phyloP scores from a whole-genome alignment of 2,329 filamentous ascomycete species.

The Juglanconis oblonga region DNA sequence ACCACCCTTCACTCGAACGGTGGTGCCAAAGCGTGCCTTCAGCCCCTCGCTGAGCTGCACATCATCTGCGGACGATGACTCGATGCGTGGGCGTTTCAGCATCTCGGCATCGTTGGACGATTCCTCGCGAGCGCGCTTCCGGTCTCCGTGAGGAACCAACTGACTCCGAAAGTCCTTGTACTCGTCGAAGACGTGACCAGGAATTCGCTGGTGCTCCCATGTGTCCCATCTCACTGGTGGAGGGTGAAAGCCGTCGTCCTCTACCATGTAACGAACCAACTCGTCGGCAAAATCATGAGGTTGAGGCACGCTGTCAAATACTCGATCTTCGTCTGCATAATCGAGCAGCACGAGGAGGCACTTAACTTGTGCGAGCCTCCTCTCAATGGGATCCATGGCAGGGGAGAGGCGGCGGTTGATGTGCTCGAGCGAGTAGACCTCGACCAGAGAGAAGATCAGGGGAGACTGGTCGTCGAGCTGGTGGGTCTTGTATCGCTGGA shows the following conservation, averaged over 20 bases:
- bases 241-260: slow-evolving; percentile 15
- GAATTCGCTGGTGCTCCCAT: slow-evolving; percentile 47
- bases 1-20: slow-evolving; percentile 15
- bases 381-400: slow-evolving; percentile 39
- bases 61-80: slow-evolving; percentile 21
- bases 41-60: slow-evolving; percentile 28
- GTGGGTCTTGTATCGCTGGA: slow-evolving; percentile 22
- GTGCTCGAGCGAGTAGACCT: slow-evolving; percentile 54
- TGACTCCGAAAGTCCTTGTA: slow-evolving; percentile 40
- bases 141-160: slow-evolving; percentile 20
- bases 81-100: slow-evolving; percentile 29
- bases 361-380: slow-evolving; percentile 34
- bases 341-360: slow-evolving; percentile 34
- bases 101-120: slow-evolving; percentile 26
- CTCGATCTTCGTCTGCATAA: slow-evolving; percentile 25
- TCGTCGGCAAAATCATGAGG: slow-evolving; percentile 46
- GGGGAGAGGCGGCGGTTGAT: slow-evolving; percentile 45
- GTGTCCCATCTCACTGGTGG: slow-evolving; percentile 13
- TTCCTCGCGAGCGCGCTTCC: slow-evolving; percentile 48
- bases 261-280: slow-evolving; percentile 30
- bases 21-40: slow-evolving; percentile 27
- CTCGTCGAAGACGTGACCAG: slow-evolving; percentile 45
- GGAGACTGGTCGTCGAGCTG: slow-evolving; percentile 26
- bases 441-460: slow-evolving; percentile 47
- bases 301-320: slow-evolving; percentile 26